These are phyloP conservation scores for Fusarium phyllophilum DNA, from an alignment of 2,329 filamentous ascomycete species.

Conservation along the genomic window DNA sequence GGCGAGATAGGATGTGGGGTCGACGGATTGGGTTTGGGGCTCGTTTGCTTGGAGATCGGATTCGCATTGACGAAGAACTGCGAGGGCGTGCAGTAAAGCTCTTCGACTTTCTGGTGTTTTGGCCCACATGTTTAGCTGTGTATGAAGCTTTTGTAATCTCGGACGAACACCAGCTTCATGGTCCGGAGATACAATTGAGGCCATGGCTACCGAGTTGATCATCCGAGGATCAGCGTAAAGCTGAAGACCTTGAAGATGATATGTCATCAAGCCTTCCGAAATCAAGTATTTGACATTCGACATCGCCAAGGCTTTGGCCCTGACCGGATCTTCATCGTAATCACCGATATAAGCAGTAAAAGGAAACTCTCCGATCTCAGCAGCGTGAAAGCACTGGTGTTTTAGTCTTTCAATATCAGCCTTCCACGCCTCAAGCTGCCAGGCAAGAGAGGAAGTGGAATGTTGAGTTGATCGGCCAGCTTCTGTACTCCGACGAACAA, in stretches of 20 bases:
- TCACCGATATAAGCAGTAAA: slow-evolving; percentile 44
- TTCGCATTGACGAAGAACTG: slow-evolving; percentile 46
- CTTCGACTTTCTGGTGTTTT: slow-evolving; percentile 44
- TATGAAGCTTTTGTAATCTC: slow-evolving; percentile 33
- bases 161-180: slow-evolving; percentile 26
- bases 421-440: slow-evolving; percentile 44
- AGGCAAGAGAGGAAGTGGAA: slow-evolving; percentile 30
- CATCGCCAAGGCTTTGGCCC: slow-evolving; percentile 40
- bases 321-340: slow-evolving; percentile 39
- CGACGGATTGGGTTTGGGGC: slow-evolving; percentile 30
- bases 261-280: slow-evolving; percentile 49
- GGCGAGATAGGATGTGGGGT: slow-evolving; percentile 50
- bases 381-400: slow-evolving; percentile 28
- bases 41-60: slow-evolving; percentile 29
- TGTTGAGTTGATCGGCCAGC: slow-evolving; percentile 8
- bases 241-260: slow-evolving; percentile 51
- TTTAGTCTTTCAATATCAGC: slow-evolving; percentile 38
- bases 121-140: slow-evolving; percentile 46
- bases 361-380: slow-evolving; percentile 25
- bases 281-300: slow-evolving; percentile 45
- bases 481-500: slow-evolving; percentile 36
- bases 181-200: slow-evolving; percentile 15
- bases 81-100: slow-evolving; percentile 49
- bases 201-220: slow-evolving; percentile 42
- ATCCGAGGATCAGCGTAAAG: slow-evolving; percentile 49